Evolutionary conservation across 2,329 filamentous ascomycete genomes (phyloP).

Genomic region (Aspergillus niger): DNA sequence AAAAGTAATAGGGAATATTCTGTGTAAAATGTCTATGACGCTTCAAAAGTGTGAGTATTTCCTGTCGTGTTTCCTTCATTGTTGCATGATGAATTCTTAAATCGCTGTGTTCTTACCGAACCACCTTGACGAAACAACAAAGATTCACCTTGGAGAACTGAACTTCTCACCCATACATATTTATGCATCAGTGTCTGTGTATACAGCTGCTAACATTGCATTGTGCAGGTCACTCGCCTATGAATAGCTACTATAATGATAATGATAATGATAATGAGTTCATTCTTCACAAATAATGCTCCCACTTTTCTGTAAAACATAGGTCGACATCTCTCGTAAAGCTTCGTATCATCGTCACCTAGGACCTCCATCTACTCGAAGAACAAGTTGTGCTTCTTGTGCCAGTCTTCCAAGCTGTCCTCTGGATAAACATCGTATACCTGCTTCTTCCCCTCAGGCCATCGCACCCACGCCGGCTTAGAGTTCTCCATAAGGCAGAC

Average conservation of each 20-base stretch:
- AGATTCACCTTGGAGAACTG: conserved; percentile 69
- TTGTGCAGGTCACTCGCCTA: not conserved
- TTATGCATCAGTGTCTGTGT: conserved; percentile 7
- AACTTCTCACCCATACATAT: conserved; percentile 31
- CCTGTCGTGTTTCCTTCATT: conserved; percentile 5
- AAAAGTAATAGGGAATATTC: conserved; percentile 20
- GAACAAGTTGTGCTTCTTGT: conserved; percentile 46
- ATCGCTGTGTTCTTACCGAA: conserved; percentile 68
- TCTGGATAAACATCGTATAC: conserved; percentile 42
- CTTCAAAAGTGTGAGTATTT: conserved; percentile 26
- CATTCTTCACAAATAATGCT: not conserved
- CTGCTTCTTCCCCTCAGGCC: conserved; percentile 51
- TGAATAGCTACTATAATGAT: not conserved
- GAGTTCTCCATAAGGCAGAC: conserved; percentile 48
- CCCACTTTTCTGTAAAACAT: conserved; percentile 1
- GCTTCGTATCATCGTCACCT: not conserved
- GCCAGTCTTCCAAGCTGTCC: conserved; percentile 50
- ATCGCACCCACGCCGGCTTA: conserved; percentile 50
- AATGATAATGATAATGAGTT: not conserved
- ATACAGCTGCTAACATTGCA: conserved; percentile 28
- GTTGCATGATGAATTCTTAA: conserved; percentile 60
- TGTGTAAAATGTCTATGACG: conserved; percentile 7
- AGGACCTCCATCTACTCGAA: conserved; percentile 19
- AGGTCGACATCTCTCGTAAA: conserved; percentile 8
- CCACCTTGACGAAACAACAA: conserved; percentile 59